Evolutionary conservation across 148 eudicot species (phyloP), one percentile per base, ranked within the genome.

Genomic region (Mesembryanthemum crystallinum): DNA sequence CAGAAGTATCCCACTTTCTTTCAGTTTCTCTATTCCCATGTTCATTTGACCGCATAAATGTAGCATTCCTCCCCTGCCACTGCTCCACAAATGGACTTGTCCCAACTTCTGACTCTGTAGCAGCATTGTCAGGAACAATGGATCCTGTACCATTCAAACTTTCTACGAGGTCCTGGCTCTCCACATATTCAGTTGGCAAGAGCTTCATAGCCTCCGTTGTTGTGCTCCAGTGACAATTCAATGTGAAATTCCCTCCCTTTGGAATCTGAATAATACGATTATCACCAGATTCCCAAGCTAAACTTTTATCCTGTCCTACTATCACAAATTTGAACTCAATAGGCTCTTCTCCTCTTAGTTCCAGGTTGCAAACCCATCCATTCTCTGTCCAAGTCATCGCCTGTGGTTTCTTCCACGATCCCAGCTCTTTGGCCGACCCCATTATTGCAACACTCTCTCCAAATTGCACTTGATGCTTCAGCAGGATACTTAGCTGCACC

Each of bases 21-120:
- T 79, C 83, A 67, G 73, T 65, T 85, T 92, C 92, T 69, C 83
- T 84, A 79, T 79, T 74, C 7, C 71, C 76, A 58, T 92, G 91
- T 77, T 95, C 97, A 82, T 95, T 95, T 35, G 99, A 92, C 69
- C 86, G 88, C 91, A 88, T 92, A 65, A 92, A 95, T 20, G 94
- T 64, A 42, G 78, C 91, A 74, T 82, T 85, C 69, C 76, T 87
- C 70, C 99, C 99, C 81, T 95, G 91, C 99, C 99, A 95, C 72
- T 95, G 90, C 77, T 82, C 99, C 82, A 95, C 94, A 83, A 92
- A 91, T 64, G 93, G 78, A 80, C 91, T 95, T 27, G 88, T 57
- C 68, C 67, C 83, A 8, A n/a, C 80, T n/a, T 85, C 93, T 25
- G 71, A 71, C 29, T 74, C 77, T 23, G 72, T 51, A 82, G 54